Evolutionary conservation across 192 early-diverging fungal species (phyloP), one percentile per base, ranked within the genome.

Genomic region (Rhizoclosmatium globosum): DNA sequence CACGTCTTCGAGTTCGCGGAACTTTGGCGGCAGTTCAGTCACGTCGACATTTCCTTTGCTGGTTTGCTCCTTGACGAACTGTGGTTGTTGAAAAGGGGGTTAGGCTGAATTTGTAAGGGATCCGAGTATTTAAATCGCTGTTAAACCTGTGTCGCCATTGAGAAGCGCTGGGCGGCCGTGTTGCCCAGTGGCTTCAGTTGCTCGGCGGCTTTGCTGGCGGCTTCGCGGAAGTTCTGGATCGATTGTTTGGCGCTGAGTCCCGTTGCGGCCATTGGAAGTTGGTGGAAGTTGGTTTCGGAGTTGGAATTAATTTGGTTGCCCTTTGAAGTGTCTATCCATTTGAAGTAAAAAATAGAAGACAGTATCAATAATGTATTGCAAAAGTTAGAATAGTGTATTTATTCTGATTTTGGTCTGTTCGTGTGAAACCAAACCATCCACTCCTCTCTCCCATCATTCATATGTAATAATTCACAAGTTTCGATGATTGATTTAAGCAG

Each of bases 1-100:
- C 3, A 57, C 94, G 88, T 89, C 90, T 79, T 98, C 98, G 59
- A 99, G 87, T 67, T 93, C 91, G 69, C 94, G 87, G 84, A 98
- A 99, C 78, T 99, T 97, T 69, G 88, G 88, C 48, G 98, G 98
- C 42, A 99, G 91, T 71, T 95, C 94, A 44, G 98, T 99, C 43
- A 96, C 88, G 70, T 97, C 95, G 31, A 90, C 89, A 13, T 87
- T 87, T 70, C 68, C 59, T 3, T 84, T 93, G 46, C 93, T 94
- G 67, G 97, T 86, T 81, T 91, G 92, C 81, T 99, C 98, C 74
- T 92, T 91, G 38, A 97, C 96, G 87, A 93, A 93, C 94, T 98
- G 85, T n/a, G 31, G 31, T 31, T 31, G 31, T 31, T 31, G 31
- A 31, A 31, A 31, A 0, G 31, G 0, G 31, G 31, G 31, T 31